phyloP scores from a whole-genome alignment of 495 filamentous ascomycete genomes.

The Echria macrotheca region DNA sequence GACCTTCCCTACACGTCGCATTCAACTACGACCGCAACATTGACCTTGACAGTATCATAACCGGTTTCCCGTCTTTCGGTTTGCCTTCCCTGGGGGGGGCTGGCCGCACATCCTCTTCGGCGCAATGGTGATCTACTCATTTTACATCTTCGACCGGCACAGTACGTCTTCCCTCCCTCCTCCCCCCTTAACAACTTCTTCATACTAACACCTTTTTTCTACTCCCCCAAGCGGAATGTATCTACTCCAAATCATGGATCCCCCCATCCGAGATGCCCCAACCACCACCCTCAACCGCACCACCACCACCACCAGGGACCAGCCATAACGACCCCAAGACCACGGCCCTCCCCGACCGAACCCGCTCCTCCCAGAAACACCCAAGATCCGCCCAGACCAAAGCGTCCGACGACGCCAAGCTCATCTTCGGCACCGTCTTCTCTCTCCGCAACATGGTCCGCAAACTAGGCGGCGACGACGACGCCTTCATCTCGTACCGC shows the following conservation, averaged over 20 bases:
- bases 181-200: background rate
- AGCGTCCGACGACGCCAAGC: conserved; percentile 74
- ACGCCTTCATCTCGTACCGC: conserved; percentile 85
- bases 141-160: conserved; percentile 98
- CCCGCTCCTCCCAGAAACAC: conserved; percentile 22
- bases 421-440: conserved; percentile 95
- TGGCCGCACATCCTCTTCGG: too few species aligned
- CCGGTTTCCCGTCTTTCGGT: too few species aligned
- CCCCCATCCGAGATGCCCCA: conserved; percentile 18
- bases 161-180: conserved; percentile 50
- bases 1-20: too few species aligned
- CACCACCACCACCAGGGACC: too few species aligned
- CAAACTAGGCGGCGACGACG: conserved; percentile 85
- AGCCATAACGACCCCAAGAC: too few species aligned
- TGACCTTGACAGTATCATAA: too few species aligned
- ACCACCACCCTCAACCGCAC: too few species aligned
- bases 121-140: conserved; percentile 89
- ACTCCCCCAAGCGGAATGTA: conserved; percentile 69
- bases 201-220: conserved; percentile 13
- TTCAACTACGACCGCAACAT: too few species aligned
- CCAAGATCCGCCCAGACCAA: conserved; percentile 48
- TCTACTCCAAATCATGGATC: conserved; percentile 72
- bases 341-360: conserved; percentile 14
- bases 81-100: too few species aligned
- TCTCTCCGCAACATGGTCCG: conserved; percentile 94